Evolutionary conservation across 2,329 filamentous ascomycete species (phyloP).

Genomic region (Colletotrichum nymphaeae): DNA sequence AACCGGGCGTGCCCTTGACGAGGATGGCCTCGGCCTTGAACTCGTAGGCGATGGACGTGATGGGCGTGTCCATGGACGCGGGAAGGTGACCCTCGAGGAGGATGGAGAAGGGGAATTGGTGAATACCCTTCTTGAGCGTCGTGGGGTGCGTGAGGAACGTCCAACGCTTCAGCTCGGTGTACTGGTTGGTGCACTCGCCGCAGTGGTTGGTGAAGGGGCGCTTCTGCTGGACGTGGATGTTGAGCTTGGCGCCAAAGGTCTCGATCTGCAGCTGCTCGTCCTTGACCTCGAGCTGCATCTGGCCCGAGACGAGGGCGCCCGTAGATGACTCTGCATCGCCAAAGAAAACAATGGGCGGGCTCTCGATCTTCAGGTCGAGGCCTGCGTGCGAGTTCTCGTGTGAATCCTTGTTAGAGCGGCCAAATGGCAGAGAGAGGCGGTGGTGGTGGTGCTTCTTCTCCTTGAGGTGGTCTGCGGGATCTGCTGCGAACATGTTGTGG

Average conservation of each 20-base stretch:
- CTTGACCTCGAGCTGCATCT: slow-evolving; percentile 78
- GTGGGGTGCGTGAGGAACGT: slow-evolving; percentile 73
- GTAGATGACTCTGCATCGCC: slow-evolving; percentile 80
- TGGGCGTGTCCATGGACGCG: slow-evolving; percentile 79
- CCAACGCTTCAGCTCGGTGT: slow-evolving; percentile 83
- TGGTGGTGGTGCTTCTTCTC: slow-evolving; percentile 51
- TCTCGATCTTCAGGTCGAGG: slow-evolving; percentile 77
- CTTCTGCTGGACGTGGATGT: slow-evolving; percentile 79
- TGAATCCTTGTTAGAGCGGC: slow-evolving; percentile 50
- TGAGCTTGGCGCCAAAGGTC: slow-evolving; percentile 76
- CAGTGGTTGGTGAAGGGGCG: slow-evolving; percentile 86
- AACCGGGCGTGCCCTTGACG: slow-evolving; percentile 52
- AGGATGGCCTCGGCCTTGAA: slow-evolving; percentile 76
- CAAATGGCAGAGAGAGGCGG: slow-evolving; percentile 54
- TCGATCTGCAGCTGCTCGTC: slow-evolving; percentile 71
- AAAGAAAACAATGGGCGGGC: slow-evolving; percentile 87
- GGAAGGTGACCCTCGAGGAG: slow-evolving; percentile 89
- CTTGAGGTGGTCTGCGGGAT: slow-evolving; percentile 33
- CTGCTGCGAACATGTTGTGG: slow-evolving; percentile 33
- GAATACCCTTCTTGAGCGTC: slow-evolving; percentile 64
- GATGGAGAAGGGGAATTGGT: slow-evolving; percentile 90
- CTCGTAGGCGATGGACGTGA: slow-evolving; percentile 82
- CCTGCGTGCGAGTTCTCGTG: slow-evolving; percentile 52
- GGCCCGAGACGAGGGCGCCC: slow-evolving; percentile 87
- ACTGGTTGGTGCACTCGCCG: slow-evolving; percentile 77